phyloP scores from a whole-genome alignment of 192 early-diverging fungal genomes.

The Backusella tuberculispora region DNA sequence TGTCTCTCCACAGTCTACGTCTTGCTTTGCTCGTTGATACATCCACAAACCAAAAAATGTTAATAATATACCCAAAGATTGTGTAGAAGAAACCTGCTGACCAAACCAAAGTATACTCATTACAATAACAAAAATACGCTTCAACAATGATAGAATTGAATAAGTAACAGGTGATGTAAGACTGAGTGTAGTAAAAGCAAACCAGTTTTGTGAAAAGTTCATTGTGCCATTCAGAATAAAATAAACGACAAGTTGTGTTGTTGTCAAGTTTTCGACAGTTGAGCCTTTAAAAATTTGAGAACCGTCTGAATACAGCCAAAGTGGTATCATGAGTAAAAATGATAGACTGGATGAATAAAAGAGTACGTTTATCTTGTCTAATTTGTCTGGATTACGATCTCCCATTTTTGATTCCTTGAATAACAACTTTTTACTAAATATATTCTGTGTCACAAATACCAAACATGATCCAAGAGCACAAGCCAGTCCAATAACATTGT shows the following conservation, averaged over 20 bases:
- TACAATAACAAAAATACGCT: constrained; percentile 89
- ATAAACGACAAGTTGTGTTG: constrained; percentile 42
- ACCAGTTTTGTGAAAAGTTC: constrained; percentile 83
- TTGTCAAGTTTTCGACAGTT: constrained; percentile 27
- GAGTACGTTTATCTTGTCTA: constrained; percentile 88
- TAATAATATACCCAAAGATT: constrained; percentile 75
- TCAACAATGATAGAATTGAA: constrained; percentile 82
- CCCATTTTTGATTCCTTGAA: constrained; percentile 49
- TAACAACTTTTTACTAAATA: constrained; percentile 82
- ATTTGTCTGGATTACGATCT: constrained; percentile 55
- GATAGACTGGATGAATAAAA: constrained; percentile 82
- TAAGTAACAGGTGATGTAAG: constrained; percentile 86
- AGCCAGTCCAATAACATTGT: constrained; percentile 72
- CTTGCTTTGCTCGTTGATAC: constrained; percentile 78
- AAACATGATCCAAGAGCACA: constrained; percentile 77
- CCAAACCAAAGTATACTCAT: constrained; percentile 83
- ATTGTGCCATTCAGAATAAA: constrained; percentile 79
- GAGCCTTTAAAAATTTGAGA: constrained; percentile 37
- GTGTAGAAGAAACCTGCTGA: constrained; percentile 68
- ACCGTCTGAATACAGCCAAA: constrained; percentile 82
- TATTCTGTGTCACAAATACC: constrained; percentile 88
- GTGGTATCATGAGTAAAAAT: constrained; percentile 77
- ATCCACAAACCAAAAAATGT: constrained; percentile 86
- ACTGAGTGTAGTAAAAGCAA: constrained; percentile 80
- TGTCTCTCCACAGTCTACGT: constrained; percentile 53